Conservation (phyloP, 2,329 filamentous ascomycete species). For the Scleromitrula shiraiana region DNA sequence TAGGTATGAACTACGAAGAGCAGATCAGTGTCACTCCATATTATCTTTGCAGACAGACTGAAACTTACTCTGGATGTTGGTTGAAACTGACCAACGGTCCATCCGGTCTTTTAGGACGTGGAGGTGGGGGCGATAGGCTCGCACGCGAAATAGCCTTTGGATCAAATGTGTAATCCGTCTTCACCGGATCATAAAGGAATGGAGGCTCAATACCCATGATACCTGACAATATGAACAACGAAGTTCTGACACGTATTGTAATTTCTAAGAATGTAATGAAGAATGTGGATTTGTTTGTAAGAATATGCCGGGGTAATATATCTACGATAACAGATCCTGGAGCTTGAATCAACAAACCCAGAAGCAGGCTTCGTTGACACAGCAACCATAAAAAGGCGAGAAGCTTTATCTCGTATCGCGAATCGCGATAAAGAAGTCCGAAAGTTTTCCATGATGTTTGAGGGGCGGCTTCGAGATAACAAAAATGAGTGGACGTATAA, state of each 20-base stretch:
- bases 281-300: constrained; percentile 14
- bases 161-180: constrained; percentile 58
- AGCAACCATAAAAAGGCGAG: constrained; percentile 23
- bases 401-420: no score
- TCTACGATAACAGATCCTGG: neutral
- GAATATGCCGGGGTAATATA: constrained; percentile 17
- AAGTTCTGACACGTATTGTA: constrained; percentile 1
- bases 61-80: constrained; percentile 71
- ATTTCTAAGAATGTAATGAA: constrained; percentile 14
- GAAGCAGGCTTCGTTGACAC: constrained; percentile 23
- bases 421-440: constrained; percentile 17
- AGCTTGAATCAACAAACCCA: constrained; percentile 6
- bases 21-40: neutral
- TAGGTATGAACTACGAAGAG: constrained; percentile 41
- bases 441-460: constrained; percentile 14
- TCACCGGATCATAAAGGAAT: constrained; percentile 59
- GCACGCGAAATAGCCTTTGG: constrained; percentile 79
- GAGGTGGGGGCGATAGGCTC: constrained; percentile 54
- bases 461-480: constrained; percentile 17
- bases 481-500: constrained; percentile 14
- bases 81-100: constrained; percentile 79
- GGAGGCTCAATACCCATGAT: constrained; percentile 53
- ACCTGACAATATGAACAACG: constrained; percentile 18
- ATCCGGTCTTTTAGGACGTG: constrained; percentile 53
- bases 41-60: neutral